Base-by-base conservation (phyloP, 768 basidiomycete species). In the Tricholoma bakamatsutake region DNA sequence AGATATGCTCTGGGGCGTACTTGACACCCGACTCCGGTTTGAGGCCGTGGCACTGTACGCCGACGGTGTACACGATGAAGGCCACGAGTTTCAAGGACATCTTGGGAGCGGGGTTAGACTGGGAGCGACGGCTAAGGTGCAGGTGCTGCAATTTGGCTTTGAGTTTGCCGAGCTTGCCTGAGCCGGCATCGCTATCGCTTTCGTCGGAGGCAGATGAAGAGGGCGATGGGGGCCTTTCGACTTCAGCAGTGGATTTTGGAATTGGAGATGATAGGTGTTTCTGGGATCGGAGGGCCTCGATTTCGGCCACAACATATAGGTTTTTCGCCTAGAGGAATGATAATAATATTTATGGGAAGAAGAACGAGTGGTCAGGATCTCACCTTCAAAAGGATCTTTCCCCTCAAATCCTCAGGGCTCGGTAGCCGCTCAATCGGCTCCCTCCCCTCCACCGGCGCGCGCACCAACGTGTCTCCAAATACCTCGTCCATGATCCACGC, bases 1-100 rank as follows among this genome's bases (percentile, higher is more conserved):
- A 95, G 66, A 98, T 81, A 63, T 98, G 90, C 63, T 92, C 87
- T 0, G 89, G 81, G 7, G 85, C 86, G 64, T 99, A 99, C 31
- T 78, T 75, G 60, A 90, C 85, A 58, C 92, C 86, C 69, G 89
- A 85, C 70, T 90, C 90, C 9, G 46, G 15, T 15, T 9, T 31
- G 69, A 98, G 80, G 0, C 95, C 94, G 45, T 85, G 87, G 62
- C 90, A 97, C 69, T 96, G 96, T 58, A 98, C 92, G 5, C 96
- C 96, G 52, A 96, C 84, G 5, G 96, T 98, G 70, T 98, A 98
- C 27, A 98, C 88, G 17, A 98, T 79, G 10, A 98, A 78, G 1
- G 80, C 74, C 1, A 83, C 82, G 1, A 98, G 79, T 2, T 79
- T 77, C 24, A 80, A 66, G 0, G 94, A 94, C 84, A 93, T 93